Base-by-base conservation (phyloP, 2,329 filamentous ascomycete species). In the Nigrospora oryzae region DNA sequence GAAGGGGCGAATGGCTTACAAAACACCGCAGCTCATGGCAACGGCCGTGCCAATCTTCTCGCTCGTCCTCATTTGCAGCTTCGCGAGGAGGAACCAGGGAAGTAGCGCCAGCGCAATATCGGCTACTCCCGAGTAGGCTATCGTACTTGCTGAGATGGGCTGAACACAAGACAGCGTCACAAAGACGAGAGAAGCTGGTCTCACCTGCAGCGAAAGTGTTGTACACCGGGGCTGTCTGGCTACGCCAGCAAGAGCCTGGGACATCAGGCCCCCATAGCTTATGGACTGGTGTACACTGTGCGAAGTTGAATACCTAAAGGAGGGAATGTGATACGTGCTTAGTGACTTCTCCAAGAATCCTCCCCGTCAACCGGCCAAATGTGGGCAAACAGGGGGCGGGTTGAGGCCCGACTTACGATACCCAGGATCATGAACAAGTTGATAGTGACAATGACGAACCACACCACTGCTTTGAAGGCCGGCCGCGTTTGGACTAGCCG, bases 21-120 rank as follows among this genome's bases (percentile, higher is more conserved):
- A 47, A 36, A 58, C 38, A 48, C 57, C 57, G 19, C 55, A 54
- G 40, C 56, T 59, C 57, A 60, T 59, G 1, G 59, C 59, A 5
- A 61, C 47, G 4, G 53, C 56, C 3, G 62, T 52, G 14, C 59
- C 57, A 1, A 62, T 47, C 44, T 54, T 55, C 43, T 63, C 60
- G 11, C 50, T 46, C n/a, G 31, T 55, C 30, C 45, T 53, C 58
- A 62, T 59, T 13, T 57, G 53, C 40, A 62, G 49, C 7, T 55
- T 49, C 47, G 53, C 53, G 4, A 63, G 56, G 4, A 63, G 36
- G 38, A 54, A 54, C 59, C 60, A 63, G 0, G 60, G 59, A 3
- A 63, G 39, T 28, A 55, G 39, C 1, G 60, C 59, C 36, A 63
- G 47, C 4, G 48, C 38, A 11, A 62, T 57, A 47, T 63, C 58